phyloP scores from a whole-genome alignment of 1,284 basidiomycete genomes.

The Takashimella tepidaria region DNA sequence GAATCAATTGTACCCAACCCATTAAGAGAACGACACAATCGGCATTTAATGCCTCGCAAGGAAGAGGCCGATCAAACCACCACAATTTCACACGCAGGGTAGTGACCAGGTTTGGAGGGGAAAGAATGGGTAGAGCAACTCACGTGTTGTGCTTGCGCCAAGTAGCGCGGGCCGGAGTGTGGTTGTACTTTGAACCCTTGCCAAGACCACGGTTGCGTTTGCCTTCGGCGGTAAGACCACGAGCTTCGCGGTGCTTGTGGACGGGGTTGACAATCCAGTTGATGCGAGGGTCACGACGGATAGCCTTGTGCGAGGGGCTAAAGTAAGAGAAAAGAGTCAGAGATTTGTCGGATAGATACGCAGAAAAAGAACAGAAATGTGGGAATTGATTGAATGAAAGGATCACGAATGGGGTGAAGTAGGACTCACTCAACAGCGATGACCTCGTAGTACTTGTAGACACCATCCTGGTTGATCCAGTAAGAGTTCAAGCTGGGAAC shows the following conservation, averaged over 20 bases:
- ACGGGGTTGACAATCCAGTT: constrained; percentile 95
- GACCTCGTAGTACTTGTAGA: constrained; percentile 99
- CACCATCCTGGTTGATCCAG: constrained; percentile 99
- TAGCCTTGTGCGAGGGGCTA: constrained; percentile 54
- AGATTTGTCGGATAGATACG: not conserved
- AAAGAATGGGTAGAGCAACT: constrained; percentile 11
- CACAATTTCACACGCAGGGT: not conserved
- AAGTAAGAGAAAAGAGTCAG: not conserved
- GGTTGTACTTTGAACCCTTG: constrained; percentile 94
- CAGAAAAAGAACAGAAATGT: not conserved
- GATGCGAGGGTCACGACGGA: constrained; percentile 92
- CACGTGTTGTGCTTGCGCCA: constrained; percentile 96
- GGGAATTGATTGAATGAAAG: not conserved
- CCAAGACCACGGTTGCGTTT: constrained; percentile 80
- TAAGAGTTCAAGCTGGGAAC: constrained; percentile 75
- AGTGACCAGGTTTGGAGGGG: not conserved
- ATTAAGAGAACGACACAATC: too few species aligned
- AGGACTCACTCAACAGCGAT: constrained; percentile 88
- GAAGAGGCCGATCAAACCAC: too few species aligned
- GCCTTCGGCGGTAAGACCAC: constrained; percentile 93
- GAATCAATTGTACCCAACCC: too few species aligned
- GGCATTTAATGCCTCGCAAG: too few species aligned
- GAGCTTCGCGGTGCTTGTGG: constrained; percentile 96
- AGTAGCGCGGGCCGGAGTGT: constrained; percentile 81
- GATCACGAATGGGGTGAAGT: not conserved